These are phyloP conservation scores for Fusarium solani-melongenae DNA, from an alignment of 2,329 filamentous ascomycete genomes.

Conservation along the genomic window DNA sequence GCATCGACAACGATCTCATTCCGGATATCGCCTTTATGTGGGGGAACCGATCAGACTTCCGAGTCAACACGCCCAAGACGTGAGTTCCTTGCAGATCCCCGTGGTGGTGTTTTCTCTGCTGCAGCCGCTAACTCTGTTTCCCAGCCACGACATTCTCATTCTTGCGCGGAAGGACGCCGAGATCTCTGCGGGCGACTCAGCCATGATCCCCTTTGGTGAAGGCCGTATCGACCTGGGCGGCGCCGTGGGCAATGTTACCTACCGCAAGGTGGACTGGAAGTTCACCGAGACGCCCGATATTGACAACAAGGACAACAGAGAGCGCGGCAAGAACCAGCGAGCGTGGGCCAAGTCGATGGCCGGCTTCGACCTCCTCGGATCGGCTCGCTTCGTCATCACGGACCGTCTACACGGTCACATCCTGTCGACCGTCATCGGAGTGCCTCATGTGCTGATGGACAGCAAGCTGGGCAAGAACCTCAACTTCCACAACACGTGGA, in stretches of 20 bases:
- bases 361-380: slow-evolving; percentile 40
- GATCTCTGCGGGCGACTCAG: slow-evolving; percentile 38
- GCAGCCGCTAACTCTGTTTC: slow-evolving; percentile 13
- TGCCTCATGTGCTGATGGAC: slow-evolving; percentile 44
- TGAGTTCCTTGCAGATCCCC: slow-evolving; percentile 19
- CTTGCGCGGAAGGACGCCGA: slow-evolving; percentile 41
- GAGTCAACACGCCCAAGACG: slow-evolving; percentile 42
- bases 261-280: slow-evolving; percentile 44
- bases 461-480: slow-evolving; percentile 45
- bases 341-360: slow-evolving; percentile 43
- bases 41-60: slow-evolving; percentile 42
- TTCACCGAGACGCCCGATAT: slow-evolving; percentile 41
- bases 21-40: slow-evolving; percentile 45
- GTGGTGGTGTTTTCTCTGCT: background rate
- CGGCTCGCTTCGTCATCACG: slow-evolving; percentile 42
- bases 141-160: slow-evolving; percentile 41
- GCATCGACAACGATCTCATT: slow-evolving; percentile 40
- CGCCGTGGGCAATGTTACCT: slow-evolving; percentile 39
- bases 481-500: slow-evolving; percentile 46
- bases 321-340: slow-evolving; percentile 41
- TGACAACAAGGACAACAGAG: slow-evolving; percentile 25
- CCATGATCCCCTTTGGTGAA: slow-evolving; percentile 36
- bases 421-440: slow-evolving; percentile 41
- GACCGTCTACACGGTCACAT: slow-evolving; percentile 43
- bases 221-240: slow-evolving; percentile 37